Percentiles rank a stretch among this genome's conserved stretches.
phyloP scores from a whole-genome alignment of 1,139 yeast genomes.

The Sugiyamaella xylanicola region DNA sequence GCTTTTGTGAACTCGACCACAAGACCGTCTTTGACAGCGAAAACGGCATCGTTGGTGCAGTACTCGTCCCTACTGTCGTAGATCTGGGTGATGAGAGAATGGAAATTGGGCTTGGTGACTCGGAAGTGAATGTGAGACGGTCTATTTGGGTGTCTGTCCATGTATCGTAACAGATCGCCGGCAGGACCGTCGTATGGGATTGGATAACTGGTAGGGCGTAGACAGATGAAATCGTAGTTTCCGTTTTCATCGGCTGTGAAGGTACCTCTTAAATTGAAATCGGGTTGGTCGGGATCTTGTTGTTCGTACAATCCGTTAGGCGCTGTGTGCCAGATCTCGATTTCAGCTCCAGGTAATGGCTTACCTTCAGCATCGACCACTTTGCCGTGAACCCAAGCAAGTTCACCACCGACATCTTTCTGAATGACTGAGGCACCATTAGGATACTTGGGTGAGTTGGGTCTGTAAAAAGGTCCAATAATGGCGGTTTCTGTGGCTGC shows the following conservation, averaged over 20 bases:
- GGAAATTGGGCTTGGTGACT: conserved; percentile 39
- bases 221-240: conserved; percentile 39
- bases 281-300: conserved; percentile 45
- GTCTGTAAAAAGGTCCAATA: conserved; percentile 43
- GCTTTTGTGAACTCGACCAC: conserved; percentile 36
- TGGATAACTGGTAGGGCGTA: conserved; percentile 46
- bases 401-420: conserved; percentile 42
- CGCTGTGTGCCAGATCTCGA: conserved; percentile 48
- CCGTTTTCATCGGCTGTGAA: conserved; percentile 42
- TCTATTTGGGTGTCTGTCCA: conserved; percentile 46
- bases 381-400: conserved; percentile 38
- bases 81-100: conserved; percentile 41
- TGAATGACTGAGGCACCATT: conserved; percentile 42
- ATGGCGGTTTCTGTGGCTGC: conserved; percentile 41
- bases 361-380: conserved; percentile 40
- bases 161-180: conserved; percentile 42
- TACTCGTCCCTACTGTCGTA: conserved; percentile 39
- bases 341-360: conserved; percentile 40
- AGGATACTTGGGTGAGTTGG: conserved; percentile 38
- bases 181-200: conserved; percentile 49
- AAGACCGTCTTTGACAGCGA: conserved; percentile 43
- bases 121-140: conserved; percentile 47
- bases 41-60: conserved; percentile 40
- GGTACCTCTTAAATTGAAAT: conserved; percentile 43
- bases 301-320: conserved; percentile 47